These are phyloP conservation scores for Pezicula neosporulosa DNA, from an alignment of 2,329 filamentous ascomycete species.

Conservation along the genomic window DNA sequence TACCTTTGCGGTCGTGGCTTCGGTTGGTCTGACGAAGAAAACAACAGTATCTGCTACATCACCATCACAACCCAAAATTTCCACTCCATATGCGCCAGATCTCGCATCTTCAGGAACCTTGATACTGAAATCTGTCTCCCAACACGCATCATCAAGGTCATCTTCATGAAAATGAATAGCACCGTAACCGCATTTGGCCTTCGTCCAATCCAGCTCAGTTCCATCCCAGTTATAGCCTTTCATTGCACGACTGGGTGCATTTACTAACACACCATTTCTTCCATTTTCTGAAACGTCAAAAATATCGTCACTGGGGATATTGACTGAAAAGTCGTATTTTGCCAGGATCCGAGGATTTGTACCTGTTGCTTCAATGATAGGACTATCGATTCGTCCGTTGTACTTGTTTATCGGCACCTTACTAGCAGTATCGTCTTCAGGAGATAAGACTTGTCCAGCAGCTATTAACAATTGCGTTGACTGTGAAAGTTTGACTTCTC, in stretches of 20 bases:
- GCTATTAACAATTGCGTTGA: slow-evolving; percentile 2
- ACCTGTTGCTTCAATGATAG: slow-evolving; percentile 9
- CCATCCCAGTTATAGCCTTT: slow-evolving; percentile 31
- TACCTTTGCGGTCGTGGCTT: background rate
- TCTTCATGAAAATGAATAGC: slow-evolving; percentile 37
- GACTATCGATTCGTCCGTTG: slow-evolving; percentile 18
- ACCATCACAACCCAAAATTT: slow-evolving; percentile 18
- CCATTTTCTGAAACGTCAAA: slow-evolving; percentile 23
- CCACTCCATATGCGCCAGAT: slow-evolving; percentile 28
- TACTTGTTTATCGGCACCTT: slow-evolving; percentile 7
- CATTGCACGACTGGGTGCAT: slow-evolving; percentile 31
- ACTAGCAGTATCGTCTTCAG: background rate
- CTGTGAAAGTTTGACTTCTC: background rate
- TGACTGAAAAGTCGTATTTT: slow-evolving; percentile 20
- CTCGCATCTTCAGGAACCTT: slow-evolving; percentile 16
- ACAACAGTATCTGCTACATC: slow-evolving; percentile 24
- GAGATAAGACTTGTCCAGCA: slow-evolving; percentile 4
- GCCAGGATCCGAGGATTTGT: slow-evolving; percentile 5
- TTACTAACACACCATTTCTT: slow-evolving; percentile 26
- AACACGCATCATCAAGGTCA: slow-evolving; percentile 33
- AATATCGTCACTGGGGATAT: slow-evolving; percentile 21
- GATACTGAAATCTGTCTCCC: slow-evolving; percentile 29
- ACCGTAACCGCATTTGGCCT: slow-evolving; percentile 30
- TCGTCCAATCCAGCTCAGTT: slow-evolving; percentile 28
- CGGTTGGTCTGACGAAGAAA: slow-evolving; percentile 30